Evolutionary conservation across 805 yeast genomes (phyloP), one percentile per base, ranked within the genome.

Genomic region (Ogataea haglerorum): DNA sequence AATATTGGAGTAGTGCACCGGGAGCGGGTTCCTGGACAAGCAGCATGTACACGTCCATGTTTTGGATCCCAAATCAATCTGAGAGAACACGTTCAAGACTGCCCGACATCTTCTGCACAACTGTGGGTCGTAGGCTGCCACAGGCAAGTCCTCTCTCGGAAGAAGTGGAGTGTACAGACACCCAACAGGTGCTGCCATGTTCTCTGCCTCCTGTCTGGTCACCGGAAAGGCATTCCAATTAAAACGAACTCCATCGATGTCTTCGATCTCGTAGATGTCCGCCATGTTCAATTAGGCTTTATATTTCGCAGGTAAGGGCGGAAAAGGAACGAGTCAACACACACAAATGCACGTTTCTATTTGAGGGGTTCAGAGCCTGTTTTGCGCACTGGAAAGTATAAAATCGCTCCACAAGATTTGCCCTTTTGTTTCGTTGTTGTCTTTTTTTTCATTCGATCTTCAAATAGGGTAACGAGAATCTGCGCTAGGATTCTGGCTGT

Each of bases 101-200:
- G 90, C 82, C 49, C 86, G 81, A 73, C 99, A 93, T 43, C 79
- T 78, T 40, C 89, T 75, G 68, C 97, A 90, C 30, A 78, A 66
- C 37, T 81, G 80, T 10, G 97, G 97, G 61, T 90, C 96, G 64
- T 89, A 88, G 54, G 77, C 77, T 42, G 91, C 88, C 38, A 85
- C 67, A 13, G 87, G 82, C 47, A 88, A 69, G 48, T 82, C 89
- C 45, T 82, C 84, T 51, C 85, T 77, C 43, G 78, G 78, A 56
- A 87, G 80, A 53, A 93, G 74, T 7, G 99, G 99, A n/a, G 97
- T 90, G 70, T 89, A 93, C 47, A 93, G 68, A 41, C 96, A 83
- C 30, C 97, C 95, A 26, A 93, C 82, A 10, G 99, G 99, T 23
- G 93, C 90, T 14, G 91, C 95, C 57, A 89, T 84, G 52, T 93